Conservation (phyloP, 2,329 filamentous ascomycete species). For the Monosporascus sp. region DNA sequence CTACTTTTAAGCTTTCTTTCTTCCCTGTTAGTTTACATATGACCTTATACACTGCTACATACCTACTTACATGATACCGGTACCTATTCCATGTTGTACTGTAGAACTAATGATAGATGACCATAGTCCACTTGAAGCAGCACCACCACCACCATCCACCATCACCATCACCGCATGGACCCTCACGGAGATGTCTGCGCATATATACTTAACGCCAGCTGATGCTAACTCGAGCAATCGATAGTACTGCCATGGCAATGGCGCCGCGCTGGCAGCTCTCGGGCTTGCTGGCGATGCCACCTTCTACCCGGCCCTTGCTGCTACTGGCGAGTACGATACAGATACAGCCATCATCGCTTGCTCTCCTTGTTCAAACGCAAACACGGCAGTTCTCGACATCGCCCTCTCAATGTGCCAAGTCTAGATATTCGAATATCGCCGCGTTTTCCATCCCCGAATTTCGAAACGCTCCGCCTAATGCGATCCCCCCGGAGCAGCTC, state of each 20-base stretch:
- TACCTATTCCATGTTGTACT: no score
- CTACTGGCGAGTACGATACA: conserved; percentile 7
- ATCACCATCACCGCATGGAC: no score
- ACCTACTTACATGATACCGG: no score
- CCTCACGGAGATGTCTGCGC: no score
- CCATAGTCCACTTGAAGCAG: no score
- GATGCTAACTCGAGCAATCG: neutral
- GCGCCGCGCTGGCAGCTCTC: conserved; percentile 14
- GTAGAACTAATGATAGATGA: no score
- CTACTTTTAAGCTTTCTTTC: no score
- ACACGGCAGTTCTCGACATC: conserved; percentile 7
- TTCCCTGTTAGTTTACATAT: no score
- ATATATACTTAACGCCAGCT: no score
- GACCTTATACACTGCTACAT: no score
- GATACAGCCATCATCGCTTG: no score
- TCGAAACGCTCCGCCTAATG: conserved; percentile 12
- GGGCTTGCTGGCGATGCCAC: conserved; percentile 22
- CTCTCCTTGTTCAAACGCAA: neutral
- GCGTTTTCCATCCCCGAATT: conserved; percentile 24
- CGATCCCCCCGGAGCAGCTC: conserved; percentile 26
- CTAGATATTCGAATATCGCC: conserved; percentile 18
- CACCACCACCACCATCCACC: no score
- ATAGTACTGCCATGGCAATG: conserved; percentile 4
- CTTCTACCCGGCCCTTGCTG: conserved; percentile 19
- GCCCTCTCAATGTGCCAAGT: neutral